Base-by-base conservation (phyloP, 1,139 yeast genomes). In the Yamadazyma conglobata region DNA sequence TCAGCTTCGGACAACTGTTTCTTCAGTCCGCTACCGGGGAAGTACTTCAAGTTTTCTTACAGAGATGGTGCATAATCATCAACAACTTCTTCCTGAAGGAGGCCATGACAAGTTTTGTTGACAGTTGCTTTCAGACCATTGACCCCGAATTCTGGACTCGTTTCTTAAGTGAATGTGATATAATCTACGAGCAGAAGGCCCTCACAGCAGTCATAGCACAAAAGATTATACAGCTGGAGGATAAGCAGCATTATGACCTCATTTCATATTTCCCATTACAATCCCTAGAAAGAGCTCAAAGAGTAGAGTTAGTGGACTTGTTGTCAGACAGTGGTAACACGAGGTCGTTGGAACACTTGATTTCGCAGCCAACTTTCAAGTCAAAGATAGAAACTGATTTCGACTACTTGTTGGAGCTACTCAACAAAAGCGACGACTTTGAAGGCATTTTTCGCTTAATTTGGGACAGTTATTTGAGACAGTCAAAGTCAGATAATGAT, bases 41-140 rank as follows among this genome's bases (percentile, higher is more conserved):
- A 8, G 4, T 8, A 4, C 13, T 22, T 10, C 11, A 22, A 10
- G 17, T n/a, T 15, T 6, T 27, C 7, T 3, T 27, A 4, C 30
- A 47, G n/a, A 72, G 86, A 48, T 81, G 86, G 86, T 46, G 67
- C 18, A 66, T 79, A 0, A 34, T 79, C 0, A 39, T 79, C 4
- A 68, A 76, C 31, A 30, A 39, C 3, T 43, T 51, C 30, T 62
- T 70, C 43, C 29, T 52, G 3, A 38, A 47, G 21, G 44, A 47
- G 17, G 30, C 44, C 15, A 11, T 23, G 6, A 10, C n/a, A 10
- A 8, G n/a, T 6, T 23, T 23, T 13, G 13, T 23, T 15, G 4
- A 4, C n/a, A n/a, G 14, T 4, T 23, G 25, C 10, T 5, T 23
- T 4, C 9, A 15, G 10, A 9, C 8, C 4, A 12, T 23, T 10